Evolutionary conservation across 768 basidiomycete genomes (phyloP).

Genomic region (Cystofilobasidium bisporidii): DNA sequence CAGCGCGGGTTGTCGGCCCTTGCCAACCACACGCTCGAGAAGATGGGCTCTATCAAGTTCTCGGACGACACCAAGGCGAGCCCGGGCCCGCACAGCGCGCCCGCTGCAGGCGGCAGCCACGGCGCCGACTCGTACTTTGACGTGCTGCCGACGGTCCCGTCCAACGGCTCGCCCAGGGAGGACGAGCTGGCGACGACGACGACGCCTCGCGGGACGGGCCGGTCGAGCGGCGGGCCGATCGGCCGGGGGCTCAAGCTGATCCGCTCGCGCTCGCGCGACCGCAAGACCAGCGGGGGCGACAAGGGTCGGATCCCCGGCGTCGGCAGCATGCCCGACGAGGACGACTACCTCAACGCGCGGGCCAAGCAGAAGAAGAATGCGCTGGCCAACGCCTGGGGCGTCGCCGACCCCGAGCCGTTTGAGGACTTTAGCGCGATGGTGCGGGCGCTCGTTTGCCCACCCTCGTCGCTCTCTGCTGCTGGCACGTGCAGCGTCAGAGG

Average conservation of each 20-base stretch:
- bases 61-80: constrained; percentile 2
- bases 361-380: constrained; percentile 78
- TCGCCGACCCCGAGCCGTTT: constrained; percentile 81
- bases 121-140: constrained; percentile 3
- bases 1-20: constrained; percentile 7
- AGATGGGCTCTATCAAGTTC: constrained; percentile 20
- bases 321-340: constrained; percentile 20
- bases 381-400: constrained; percentile 86
- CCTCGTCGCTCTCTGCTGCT: too few species aligned
- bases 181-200: neutral
- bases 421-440: constrained; percentile 60
- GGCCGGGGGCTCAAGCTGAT: constrained; percentile 14
- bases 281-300: neutral
- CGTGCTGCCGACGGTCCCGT: constrained; percentile 1
- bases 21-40: constrained; percentile 14
- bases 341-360: constrained; percentile 27
- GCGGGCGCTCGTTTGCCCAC: neutral
- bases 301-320: neutral
- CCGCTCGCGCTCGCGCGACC: constrained; percentile 13
- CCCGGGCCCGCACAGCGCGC: neutral
- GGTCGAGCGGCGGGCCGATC: neutral
- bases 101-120: neutral
- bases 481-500: neutral
- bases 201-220: neutral
- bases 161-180: neutral